Base-by-base conservation (phyloP, 2,329 filamentous ascomycete genomes). In the Exophiala viscosa region DNA sequence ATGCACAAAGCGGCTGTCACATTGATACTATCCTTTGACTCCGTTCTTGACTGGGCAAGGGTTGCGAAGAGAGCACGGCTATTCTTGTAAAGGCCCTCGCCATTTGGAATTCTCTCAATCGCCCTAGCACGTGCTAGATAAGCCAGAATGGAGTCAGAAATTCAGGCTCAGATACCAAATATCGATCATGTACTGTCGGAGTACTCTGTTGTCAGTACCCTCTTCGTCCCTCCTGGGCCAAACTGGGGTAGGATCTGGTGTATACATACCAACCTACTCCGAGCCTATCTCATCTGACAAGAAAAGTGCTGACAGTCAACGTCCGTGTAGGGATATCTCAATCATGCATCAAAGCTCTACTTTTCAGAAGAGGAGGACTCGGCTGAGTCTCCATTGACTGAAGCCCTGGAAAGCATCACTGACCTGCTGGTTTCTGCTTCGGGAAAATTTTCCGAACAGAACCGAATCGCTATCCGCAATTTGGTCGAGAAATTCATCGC, bases 351-450 rank as follows among this genome's bases (percentile, higher is more conserved):
- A 43, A 91, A 86, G 60, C 79, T 87, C 46, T 95, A 88, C 78
- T 78, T 84, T 55, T 82, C 85, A 46, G 90, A 95, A 59, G 73
- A 74, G 47, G 90, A 95, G 59, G 67, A 81, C 35, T 77, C 81
- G 59, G 84, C 76, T n/a, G 74, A 80, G 50, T 89, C 88, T 3
- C 91, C 91, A 9, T 76, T 99, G 54, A 80, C 83, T 56, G 91
- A 97, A 69, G 93, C 93, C 45, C 90, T 90, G 43, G 78, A 83
- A 34, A 81, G 87, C 52, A 85, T 99, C 60, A 90, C 88, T n/a
- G 87, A 92, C 64, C 80, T 99, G 57, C 81, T 99, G 39, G 73
- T 96, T 48, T 97, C 93, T 39, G 93, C 93, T n/a, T 95, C 92
- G 3, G 93, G 92, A 43, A 83, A 92, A 62, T 79, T 87, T 46